Conservation (phyloP, 306 rosid species). For the Acacia confusa region DNA sequence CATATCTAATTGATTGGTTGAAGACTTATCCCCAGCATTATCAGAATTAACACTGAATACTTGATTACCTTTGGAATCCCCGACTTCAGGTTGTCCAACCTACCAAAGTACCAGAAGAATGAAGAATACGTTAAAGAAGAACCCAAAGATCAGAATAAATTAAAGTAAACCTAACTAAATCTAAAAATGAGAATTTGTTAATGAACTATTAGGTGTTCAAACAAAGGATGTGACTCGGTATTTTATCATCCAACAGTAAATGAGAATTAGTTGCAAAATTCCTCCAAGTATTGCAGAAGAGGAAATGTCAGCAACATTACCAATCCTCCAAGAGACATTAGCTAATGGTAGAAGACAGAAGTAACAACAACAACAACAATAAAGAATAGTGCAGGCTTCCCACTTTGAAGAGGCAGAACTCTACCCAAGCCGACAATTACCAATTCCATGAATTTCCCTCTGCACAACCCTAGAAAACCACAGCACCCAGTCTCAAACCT, state of each 20-base stretch:
- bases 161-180: slow-evolving; percentile 13
- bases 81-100: slow-evolving; percentile 57
- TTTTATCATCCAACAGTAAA: background rate
- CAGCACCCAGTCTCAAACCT: background rate
- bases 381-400: background rate
- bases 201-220: background rate
- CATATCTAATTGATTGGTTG: slow-evolving; percentile 44
- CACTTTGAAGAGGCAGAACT: background rate
- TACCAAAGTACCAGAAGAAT: slow-evolving; percentile 42
- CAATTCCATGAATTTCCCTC: background rate
- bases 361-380: background rate
- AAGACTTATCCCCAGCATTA: slow-evolving; percentile 45
- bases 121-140: slow-evolving; percentile 20
- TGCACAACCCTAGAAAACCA: background rate
- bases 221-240: background rate
- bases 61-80: slow-evolving; percentile 48
- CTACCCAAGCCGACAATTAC: background rate
- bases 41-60: slow-evolving; percentile 44
- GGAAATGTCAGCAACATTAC: background rate
- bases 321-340: background rate
- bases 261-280: background rate
- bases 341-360: background rate
- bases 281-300: background rate
- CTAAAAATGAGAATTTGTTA: slow-evolving; percentile 5
- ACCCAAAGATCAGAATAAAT: slow-evolving; percentile 8